Evolutionary conservation across 139 green algal genomes (phyloP).

Genomic region (Dunaliella sp.): DNA sequence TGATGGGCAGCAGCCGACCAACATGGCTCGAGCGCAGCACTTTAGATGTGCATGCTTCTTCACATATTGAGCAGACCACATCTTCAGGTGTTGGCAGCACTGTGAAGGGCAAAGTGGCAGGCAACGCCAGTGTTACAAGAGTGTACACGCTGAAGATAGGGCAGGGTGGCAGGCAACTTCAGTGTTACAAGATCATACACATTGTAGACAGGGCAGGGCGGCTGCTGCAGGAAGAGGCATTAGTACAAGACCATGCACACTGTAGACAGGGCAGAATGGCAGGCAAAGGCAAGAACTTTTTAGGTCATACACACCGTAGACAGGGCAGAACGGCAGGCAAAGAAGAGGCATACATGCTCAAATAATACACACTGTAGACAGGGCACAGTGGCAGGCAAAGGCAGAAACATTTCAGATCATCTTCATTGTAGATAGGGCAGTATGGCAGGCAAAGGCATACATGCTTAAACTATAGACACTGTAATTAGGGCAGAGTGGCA

Average conservation of each 20-base stretch:
- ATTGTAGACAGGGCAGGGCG: background rate
- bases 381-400: no score
- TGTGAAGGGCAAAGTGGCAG: background rate
- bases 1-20: constrained; percentile 47
- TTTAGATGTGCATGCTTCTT: constrained; percentile 8
- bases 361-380: no score
- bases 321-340: background rate
- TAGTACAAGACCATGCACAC: no score
- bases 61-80: constrained; percentile 13
- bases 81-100: constrained; percentile 32
- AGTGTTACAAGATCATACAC: no score
- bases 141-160: background rate
- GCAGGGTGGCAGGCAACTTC: background rate
- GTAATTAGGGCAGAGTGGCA: background rate
- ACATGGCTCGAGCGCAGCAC: constrained; percentile 25
- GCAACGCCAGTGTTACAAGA: background rate
- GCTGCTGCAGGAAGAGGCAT: background rate
- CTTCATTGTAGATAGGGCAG: no score
- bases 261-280: background rate
- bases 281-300: no score
- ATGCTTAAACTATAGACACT: no score
- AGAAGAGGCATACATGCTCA: no score
- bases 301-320: background rate
- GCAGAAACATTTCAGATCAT: background rate
- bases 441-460: no score